Evolutionary conservation across 768 basidiomycete genomes (phyloP).

Genomic region (Daedaleopsis sinensis): DNA sequence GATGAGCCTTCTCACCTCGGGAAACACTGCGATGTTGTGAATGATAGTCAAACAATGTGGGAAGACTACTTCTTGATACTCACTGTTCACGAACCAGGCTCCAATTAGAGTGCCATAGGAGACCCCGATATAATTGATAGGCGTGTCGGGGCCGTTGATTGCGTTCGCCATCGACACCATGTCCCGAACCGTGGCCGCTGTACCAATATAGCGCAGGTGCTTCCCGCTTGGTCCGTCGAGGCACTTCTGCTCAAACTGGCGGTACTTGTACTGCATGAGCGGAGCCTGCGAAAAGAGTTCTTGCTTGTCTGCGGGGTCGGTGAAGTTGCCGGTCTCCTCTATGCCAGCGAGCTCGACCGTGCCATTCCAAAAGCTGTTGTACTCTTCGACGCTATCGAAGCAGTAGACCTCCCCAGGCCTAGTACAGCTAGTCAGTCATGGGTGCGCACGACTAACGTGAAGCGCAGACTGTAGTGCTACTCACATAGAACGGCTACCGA

Average conservation of each 20-base stretch:
- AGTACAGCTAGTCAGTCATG: not conserved
- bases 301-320: not conserved
- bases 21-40: constrained; percentile 3
- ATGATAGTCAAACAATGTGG: too few relatives aligned
- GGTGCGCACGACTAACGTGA: too few relatives aligned
- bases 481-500: not conserved
- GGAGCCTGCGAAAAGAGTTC: not conserved
- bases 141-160: constrained; percentile 4
- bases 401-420: constrained; percentile 11
- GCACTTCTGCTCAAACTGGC: constrained; percentile 6
- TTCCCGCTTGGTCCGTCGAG: not conserved
- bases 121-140: constrained; percentile 7
- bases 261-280: not conserved
- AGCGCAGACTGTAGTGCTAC: not conserved
- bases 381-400: constrained; percentile 6
- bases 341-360: not conserved
- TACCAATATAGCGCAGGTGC: constrained; percentile 7
- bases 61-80: not conserved
- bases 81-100: constrained; percentile 1
- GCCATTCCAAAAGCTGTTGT: not conserved
- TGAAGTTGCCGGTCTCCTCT: not conserved
- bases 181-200: constrained; percentile 8
- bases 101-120: constrained; percentile 8
- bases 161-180: constrained; percentile 10
- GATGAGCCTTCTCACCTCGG: not conserved